Conservation (phyloP, 441 rosid species). For the Gossypium gossypioides region DNA sequence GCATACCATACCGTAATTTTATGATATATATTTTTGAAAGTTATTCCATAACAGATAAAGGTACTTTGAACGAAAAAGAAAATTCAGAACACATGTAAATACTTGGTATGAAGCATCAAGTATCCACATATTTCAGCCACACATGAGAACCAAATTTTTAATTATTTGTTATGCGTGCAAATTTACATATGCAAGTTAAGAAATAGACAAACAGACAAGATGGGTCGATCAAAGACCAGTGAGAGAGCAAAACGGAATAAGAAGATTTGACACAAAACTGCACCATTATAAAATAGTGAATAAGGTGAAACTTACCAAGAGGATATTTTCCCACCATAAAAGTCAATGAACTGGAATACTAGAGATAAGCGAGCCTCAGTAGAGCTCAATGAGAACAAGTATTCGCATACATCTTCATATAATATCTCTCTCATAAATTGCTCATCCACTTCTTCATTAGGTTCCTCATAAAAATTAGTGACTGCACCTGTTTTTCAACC, state of each 20-base stretch:
- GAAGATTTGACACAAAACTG: background rate
- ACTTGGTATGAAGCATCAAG: background rate
- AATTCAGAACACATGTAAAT: background rate
- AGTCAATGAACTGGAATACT: conserved; percentile 64
- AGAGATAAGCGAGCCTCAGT: conserved; percentile 61
- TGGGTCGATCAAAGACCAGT: background rate
- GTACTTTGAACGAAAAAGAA: background rate
- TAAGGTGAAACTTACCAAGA: conserved; percentile 34
- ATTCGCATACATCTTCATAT: conserved; percentile 75
- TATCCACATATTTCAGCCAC: background rate
- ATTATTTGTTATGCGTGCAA: background rate
- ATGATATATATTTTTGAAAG: background rate
- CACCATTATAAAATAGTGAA: background rate
- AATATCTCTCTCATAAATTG: conserved; percentile 53
- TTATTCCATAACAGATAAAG: background rate
- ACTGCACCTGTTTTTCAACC: conserved; percentile 21
- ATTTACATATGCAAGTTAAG: background rate
- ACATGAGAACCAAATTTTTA: background rate
- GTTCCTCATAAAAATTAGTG: conserved; percentile 30
- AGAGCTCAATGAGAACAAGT: conserved; percentile 66
- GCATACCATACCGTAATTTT: background rate
- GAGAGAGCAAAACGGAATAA: background rate
- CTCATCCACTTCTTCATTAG: conserved; percentile 52
- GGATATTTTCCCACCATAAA: conserved; percentile 70
- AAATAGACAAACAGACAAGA: conserved; percentile 6